Base-by-base conservation (phyloP, 106 monocot species). In the Dendrobium officinale region DNA sequence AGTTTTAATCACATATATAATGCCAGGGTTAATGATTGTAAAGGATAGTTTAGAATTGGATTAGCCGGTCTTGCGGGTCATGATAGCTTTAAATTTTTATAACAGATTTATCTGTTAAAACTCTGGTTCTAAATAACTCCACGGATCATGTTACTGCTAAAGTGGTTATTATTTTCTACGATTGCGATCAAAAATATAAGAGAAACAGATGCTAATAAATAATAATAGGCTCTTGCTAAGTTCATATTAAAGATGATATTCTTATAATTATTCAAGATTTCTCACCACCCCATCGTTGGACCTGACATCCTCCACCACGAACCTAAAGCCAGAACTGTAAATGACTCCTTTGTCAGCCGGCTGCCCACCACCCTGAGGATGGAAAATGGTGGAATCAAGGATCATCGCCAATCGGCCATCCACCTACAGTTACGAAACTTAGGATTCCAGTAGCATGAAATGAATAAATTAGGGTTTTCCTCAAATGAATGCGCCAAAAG, bases 351-450 rank as follows among this genome's bases (percentile, higher is more conserved):
- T 84, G 81, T 95, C 94, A 6, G 90, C 86, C 16, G 94, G 92
- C 80, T 95, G 94, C 42, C 94, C 94, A 27, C 94, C 94, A 9
- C 94, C 94, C 74, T 92, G 94, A 20, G 94, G 94, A 40, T 95
- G 86, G 86, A 95, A 92, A 70, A 92, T 84, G 41, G 94, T 95
- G 54, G 94, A 83, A 19, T 95, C 92, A 29, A 95, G 42, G 33
- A 92, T 80, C 83, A 92, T 72, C 22, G 92, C 89, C 22, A 48
- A 64, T 17, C 94, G 84, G 1, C 78, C 89, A 22, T 80, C 92
- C 44, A 88, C 92, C 58, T 75, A 85, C 86, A 89, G 31, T 77
- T 22, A 61, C 4, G n/a, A 61, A 22, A 61, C 20, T 6, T 22
- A 61, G n/a, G 8, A 22, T 22, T n/a, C n/a, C 22, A 24, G 61